Percentiles rank a stretch among this genome's conserved stretches.
These are phyloP conservation scores for Apiospora saccharicola DNA, from an alignment of 2,329 filamentous ascomycete species.

Conservation along the genomic window DNA sequence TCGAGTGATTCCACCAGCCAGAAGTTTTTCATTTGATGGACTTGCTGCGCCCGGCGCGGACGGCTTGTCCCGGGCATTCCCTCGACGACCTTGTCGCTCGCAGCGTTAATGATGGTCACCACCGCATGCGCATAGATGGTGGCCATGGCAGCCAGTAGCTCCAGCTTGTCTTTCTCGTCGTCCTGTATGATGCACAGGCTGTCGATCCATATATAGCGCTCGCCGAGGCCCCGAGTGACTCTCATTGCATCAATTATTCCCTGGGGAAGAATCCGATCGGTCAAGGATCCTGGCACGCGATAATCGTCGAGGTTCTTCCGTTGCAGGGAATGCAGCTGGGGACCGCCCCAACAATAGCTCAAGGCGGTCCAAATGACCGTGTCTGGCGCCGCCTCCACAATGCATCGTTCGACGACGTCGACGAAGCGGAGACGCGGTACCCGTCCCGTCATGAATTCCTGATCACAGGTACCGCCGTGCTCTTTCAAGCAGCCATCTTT, in stretches of 20 bases:
- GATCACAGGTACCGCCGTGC: slow-evolving; percentile 17
- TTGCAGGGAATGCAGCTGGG: slow-evolving; percentile 15
- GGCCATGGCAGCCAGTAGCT: slow-evolving; percentile 16
- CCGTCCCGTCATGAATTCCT: slow-evolving; percentile 22
- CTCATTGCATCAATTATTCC: slow-evolving; percentile 22
- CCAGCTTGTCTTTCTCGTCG: slow-evolving; percentile 19
- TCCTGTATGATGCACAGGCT: slow-evolving; percentile 29
- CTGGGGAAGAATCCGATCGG: slow-evolving; percentile 31
- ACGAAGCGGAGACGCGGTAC: slow-evolving; percentile 2
- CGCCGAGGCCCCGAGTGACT: slow-evolving; percentile 22
- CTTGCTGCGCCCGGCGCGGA: background rate
- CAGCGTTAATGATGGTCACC: slow-evolving; percentile 24
- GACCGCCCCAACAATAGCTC: slow-evolving; percentile 23
- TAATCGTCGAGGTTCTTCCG: background rate
- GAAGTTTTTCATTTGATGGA: background rate
- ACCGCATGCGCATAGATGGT: slow-evolving; percentile 23
- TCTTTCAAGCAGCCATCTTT: slow-evolving; percentile 16
- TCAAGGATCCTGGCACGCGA: slow-evolving; percentile 5
- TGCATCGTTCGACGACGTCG: slow-evolving; percentile 13
- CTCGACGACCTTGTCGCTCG: slow-evolving; percentile 8
- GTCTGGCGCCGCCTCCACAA: slow-evolving; percentile 3
- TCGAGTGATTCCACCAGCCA: background rate
- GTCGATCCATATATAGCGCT: slow-evolving; percentile 28
- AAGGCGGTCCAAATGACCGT: slow-evolving; percentile 19
- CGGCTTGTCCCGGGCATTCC: slow-evolving; percentile 12